Conservation (phyloP, 2,329 filamentous ascomycete species). For the Apiospora arundinis region DNA sequence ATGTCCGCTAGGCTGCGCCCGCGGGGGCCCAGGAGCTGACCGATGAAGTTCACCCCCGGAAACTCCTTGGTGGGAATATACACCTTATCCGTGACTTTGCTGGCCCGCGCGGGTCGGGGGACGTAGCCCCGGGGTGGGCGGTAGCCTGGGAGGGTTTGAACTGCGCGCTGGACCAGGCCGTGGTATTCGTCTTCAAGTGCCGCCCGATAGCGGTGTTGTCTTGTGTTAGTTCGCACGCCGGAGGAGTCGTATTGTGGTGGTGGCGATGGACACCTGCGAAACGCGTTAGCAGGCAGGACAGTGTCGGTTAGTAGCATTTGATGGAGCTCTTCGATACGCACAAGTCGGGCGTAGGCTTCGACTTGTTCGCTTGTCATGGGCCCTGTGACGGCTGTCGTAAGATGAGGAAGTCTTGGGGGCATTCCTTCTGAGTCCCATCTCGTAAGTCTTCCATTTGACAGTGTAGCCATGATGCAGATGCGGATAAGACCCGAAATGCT, state of each 20-base stretch:
- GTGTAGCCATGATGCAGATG: not conserved
- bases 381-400: slow-evolving; percentile 22
- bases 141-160: slow-evolving; percentile 81
- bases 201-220: slow-evolving; percentile 78
- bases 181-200: slow-evolving; percentile 80
- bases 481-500: not conserved
- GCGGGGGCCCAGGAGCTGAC: slow-evolving; percentile 83
- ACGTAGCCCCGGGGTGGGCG: slow-evolving; percentile 79
- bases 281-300: slow-evolving; percentile 74
- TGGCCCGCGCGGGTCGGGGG: slow-evolving; percentile 57
- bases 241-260: slow-evolving; percentile 81
- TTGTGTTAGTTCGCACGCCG: slow-evolving; percentile 80
- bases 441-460: not conserved
- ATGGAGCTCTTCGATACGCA: slow-evolving; percentile 82
- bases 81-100: slow-evolving; percentile 83
- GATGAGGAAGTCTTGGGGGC: not conserved
- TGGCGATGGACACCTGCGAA: slow-evolving; percentile 77
- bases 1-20: slow-evolving; percentile 84
- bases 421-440: slow-evolving; percentile 14
- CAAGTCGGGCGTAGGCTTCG: slow-evolving; percentile 76
- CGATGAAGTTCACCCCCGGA: slow-evolving; percentile 89
- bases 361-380: slow-evolving; percentile 79
- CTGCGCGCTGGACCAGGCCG: slow-evolving; percentile 77
- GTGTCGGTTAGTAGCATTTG: slow-evolving; percentile 81
- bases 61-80: slow-evolving; percentile 86